These are phyloP conservation scores for Beauveria varroae DNA, from an alignment of 2,329 filamentous ascomycete genomes.

Conservation along the genomic window DNA sequence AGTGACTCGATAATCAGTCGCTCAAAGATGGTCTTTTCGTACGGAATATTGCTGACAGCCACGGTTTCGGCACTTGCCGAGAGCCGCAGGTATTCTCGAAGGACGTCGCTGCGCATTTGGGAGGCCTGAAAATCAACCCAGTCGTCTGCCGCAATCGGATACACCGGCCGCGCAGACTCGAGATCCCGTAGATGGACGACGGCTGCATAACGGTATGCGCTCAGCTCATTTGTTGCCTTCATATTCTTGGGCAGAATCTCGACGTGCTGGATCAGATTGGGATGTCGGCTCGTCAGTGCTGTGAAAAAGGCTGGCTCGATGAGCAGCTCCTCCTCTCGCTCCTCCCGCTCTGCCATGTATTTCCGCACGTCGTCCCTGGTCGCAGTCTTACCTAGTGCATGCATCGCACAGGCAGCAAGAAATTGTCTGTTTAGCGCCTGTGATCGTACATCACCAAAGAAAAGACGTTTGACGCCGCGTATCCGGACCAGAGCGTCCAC, in stretches of 20 bases:
- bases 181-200: constrained; percentile 16
- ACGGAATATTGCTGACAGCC: constrained; percentile 20
- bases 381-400: background rate
- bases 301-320: constrained; percentile 22
- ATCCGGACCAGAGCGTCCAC: background rate
- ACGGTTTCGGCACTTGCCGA: background rate
- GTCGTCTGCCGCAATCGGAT: constrained; percentile 9
- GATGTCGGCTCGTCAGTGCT: background rate
- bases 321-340: constrained; percentile 17
- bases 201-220: constrained; percentile 21
- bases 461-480: constrained; percentile 4
- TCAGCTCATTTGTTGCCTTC: constrained; percentile 23
- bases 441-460: constrained; percentile 19
- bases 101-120: constrained; percentile 8
- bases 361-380: constrained; percentile 9
- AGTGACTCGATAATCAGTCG: constrained; percentile 15
- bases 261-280: constrained; percentile 18
- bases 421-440: constrained; percentile 14
- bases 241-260: constrained; percentile 23
- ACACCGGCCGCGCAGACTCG: background rate
- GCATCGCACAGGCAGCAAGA: constrained; percentile 9
- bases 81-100: constrained; percentile 12
- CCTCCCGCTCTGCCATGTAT: constrained; percentile 13
- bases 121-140: constrained; percentile 5
- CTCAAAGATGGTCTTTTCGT: constrained; percentile 25